Evolutionary conservation across 352 stramenopile genomes (phyloP).

Genomic region (Globisporangium mamillatum): DNA sequence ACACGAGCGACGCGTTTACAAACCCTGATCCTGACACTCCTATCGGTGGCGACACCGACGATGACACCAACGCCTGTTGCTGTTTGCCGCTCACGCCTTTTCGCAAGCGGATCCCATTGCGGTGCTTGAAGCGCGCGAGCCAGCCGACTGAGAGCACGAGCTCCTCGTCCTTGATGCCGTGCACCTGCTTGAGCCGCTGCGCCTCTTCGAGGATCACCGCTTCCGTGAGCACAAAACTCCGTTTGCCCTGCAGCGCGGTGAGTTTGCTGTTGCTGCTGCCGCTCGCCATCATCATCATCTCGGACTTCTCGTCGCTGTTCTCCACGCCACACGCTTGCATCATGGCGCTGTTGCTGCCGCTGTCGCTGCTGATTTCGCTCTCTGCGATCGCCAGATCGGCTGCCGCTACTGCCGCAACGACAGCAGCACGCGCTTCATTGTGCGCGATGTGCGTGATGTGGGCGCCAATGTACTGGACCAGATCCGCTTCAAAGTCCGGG

Average conservation of each 20-base stretch:
- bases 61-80: constrained; percentile 1
- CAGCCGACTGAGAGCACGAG: constrained; percentile 72
- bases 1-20: background rate
- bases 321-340: background rate
- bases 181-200: constrained; percentile 62
- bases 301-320: background rate
- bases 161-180: constrained; percentile 60
- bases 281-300: background rate
- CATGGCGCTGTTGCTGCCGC: background rate
- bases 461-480: constrained; percentile 47
- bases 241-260: background rate
- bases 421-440: background rate
- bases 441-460: constrained; percentile 23
- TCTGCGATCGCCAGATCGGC: background rate
- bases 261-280: background rate
- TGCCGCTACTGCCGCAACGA: background rate
- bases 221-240: constrained; percentile 36
- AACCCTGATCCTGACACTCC: constrained; percentile 4
- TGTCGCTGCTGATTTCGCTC: background rate
- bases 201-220: constrained; percentile 74
- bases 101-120: constrained; percentile 63
- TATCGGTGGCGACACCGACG: background rate
- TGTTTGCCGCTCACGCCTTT: constrained; percentile 31
- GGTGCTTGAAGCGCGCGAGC: constrained; percentile 70
- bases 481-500: constrained; percentile 61